phyloP scores from a whole-genome alignment of 257 asterid genomes.

The Solanum raphanifolium region DNA sequence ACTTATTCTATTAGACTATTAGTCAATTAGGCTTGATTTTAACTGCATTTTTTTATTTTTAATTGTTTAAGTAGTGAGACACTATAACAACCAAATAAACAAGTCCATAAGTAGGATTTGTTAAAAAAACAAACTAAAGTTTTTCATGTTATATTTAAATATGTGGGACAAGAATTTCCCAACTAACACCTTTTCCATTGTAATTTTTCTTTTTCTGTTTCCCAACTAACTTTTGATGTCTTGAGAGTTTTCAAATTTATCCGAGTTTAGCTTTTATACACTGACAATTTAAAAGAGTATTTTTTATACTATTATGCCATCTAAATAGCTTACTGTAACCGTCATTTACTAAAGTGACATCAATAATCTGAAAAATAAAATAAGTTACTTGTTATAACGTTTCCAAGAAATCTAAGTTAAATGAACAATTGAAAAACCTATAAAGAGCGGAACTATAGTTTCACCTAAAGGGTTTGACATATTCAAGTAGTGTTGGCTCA shows the following conservation, averaged over 20 bases:
- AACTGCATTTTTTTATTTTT: not conserved
- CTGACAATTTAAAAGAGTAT: not conserved
- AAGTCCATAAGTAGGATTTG: not conserved
- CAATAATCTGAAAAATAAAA: not conserved
- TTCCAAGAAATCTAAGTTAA: not conserved
- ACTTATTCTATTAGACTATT: not conserved
- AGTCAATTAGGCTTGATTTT: not conserved
- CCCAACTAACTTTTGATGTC: not conserved
- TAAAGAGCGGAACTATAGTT: not conserved
- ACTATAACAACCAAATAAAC: not conserved
- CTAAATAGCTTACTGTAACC: not conserved
- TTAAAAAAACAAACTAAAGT: not conserved
- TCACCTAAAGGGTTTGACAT: not conserved
- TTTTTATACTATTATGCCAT: not conserved
- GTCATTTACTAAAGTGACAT: not conserved
- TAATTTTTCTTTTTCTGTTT: not conserved
- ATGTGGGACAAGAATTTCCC: not conserved
- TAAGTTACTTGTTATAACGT: not conserved
- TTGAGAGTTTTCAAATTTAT: not conserved
- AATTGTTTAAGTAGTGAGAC: not conserved
- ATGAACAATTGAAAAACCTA: not conserved
- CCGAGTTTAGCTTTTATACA: not conserved
- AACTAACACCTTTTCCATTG: not conserved
- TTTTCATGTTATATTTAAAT: not conserved
- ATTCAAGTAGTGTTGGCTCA: not conserved